Evolutionary conservation across 176 grass and related monocot species (phyloP).

Genomic region (Avena sativa): DNA sequence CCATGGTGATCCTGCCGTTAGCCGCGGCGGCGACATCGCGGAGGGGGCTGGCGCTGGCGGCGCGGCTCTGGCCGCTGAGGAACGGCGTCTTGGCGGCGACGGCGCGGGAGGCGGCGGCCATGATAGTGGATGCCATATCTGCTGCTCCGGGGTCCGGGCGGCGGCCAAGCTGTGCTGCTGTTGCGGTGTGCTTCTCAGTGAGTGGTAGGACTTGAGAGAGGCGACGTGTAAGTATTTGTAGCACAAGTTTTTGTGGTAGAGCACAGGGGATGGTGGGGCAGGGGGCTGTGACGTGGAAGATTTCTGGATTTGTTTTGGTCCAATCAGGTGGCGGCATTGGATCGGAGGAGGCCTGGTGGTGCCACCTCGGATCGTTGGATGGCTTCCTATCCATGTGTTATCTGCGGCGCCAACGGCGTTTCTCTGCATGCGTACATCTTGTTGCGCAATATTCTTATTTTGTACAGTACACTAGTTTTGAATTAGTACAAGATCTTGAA

Average conservation of each 20-base stretch:
- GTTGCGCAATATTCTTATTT: too few species aligned
- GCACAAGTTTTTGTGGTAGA: slow-evolving; percentile 43
- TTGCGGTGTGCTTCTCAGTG: background rate
- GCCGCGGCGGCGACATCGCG: slow-evolving; percentile 59
- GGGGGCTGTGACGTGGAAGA: slow-evolving; percentile 59
- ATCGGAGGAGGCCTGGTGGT: slow-evolving; percentile 43
- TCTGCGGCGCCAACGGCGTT: background rate
- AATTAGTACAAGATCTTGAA: too few species aligned
- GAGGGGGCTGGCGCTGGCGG: slow-evolving; percentile 48
- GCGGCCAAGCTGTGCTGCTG: background rate
- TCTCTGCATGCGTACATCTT: background rate
- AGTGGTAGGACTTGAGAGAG: background rate
- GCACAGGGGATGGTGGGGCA: slow-evolving; percentile 50
- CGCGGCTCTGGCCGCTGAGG: slow-evolving; percentile 69
- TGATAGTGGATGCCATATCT: slow-evolving; percentile 68
- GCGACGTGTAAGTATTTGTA: slow-evolving; percentile 63
- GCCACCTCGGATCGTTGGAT: slow-evolving; percentile 60
- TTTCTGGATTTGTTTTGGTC: slow-evolving; percentile 70
- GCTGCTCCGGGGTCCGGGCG: background rate
- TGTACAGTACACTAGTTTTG: too few species aligned
- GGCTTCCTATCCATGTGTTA: slow-evolving; percentile 45
- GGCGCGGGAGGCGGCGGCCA: slow-evolving; percentile 63
- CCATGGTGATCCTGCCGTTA: slow-evolving; percentile 79
- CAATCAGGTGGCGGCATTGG: slow-evolving; percentile 56
- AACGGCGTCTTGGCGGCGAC: slow-evolving; percentile 55